A percentile compares a stretch with the other conserved stretches of the same genome.
phyloP scores from a whole-genome alignment of 345 rosid genomes.

The Eucalyptus camaldulensis region DNA sequence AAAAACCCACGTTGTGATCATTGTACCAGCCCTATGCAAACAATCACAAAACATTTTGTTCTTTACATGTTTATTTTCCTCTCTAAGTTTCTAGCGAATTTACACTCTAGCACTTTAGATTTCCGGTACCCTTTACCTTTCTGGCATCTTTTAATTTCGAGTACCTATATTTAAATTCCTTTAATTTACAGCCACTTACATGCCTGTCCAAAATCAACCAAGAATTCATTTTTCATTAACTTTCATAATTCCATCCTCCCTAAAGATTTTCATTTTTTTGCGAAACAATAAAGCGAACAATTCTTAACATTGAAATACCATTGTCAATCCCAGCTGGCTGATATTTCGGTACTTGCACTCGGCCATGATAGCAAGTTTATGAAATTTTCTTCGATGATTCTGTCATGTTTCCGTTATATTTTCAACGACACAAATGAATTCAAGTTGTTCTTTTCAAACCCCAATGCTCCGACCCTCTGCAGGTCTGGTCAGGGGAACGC shows the following conservation, averaged over 20 bases:
- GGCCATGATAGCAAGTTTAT: neutral
- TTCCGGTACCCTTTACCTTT: neutral
- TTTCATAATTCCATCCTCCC: neutral
- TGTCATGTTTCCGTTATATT: neutral
- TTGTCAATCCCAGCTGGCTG: neutral
- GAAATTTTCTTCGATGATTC: neutral
- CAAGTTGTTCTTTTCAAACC: no score
- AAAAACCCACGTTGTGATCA: no score
- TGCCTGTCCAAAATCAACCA: neutral
- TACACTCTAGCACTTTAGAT: neutral
- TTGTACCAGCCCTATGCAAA: neutral
- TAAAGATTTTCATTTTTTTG: neutral
- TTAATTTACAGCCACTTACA: neutral
- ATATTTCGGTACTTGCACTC: neutral
- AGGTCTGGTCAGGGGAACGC: neutral
- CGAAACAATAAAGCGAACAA: neutral
- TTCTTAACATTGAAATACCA: neutral
- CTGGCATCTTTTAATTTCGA: neutral
- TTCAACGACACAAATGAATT: neutral
- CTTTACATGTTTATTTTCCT: neutral
- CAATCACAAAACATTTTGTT: no score
- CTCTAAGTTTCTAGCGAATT: neutral
- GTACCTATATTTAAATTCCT: neutral
- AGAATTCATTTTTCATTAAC: neutral
- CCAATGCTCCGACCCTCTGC: accelerated